Percentiles rank a stretch among this genome's conserved stretches.
Evolutionary conservation across 352 stramenopile species (phyloP).

Genomic region (Globisporangium recalcitrans): DNA sequence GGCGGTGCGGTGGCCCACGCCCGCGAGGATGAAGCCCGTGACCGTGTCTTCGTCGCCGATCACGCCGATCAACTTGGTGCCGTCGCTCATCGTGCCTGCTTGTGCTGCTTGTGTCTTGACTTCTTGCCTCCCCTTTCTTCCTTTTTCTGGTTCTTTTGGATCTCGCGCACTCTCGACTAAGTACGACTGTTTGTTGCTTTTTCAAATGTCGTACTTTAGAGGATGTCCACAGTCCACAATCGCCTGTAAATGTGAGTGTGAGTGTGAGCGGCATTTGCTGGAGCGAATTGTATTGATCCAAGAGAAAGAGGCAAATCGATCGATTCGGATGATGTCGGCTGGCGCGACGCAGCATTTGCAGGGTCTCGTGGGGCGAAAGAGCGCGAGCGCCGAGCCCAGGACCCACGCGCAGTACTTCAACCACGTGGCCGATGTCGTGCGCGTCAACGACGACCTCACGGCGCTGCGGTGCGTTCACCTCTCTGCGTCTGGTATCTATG

Average conservation of each 20-base stretch:
- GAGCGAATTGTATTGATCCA: background rate
- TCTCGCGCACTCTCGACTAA: background rate
- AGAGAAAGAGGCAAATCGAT: background rate
- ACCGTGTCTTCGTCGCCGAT: conserved; percentile 96
- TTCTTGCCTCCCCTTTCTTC: conserved; percentile 3
- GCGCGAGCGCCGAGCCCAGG: conserved; percentile 39
- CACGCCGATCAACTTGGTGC: conserved; percentile 83
- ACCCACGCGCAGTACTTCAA: conserved; percentile 69
- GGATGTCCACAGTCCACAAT: background rate
- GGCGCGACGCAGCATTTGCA: conserved; percentile 50
- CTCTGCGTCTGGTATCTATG: background rate
- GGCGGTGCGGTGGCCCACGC: conserved; percentile 93
- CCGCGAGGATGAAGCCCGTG: conserved; percentile 96
- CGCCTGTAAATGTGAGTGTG: no score
- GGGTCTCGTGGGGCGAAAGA: conserved; percentile 55
- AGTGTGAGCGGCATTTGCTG: background rate
- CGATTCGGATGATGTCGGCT: conserved; percentile 9
- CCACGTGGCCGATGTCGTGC: conserved; percentile 56
- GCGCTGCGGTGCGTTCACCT: conserved; percentile 33
- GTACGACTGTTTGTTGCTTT: background rate
- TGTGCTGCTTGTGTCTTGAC: no score
- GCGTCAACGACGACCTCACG: conserved; percentile 48
- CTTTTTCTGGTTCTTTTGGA: conserved; percentile 3
- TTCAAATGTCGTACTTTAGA: conserved; percentile 2
- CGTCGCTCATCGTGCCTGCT: conserved; percentile 46